A percentile compares a stretch with the other conserved stretches of the same genome.
These are phyloP conservation scores for Phialocephala sp. DNA, from an alignment of 2,329 filamentous ascomycete genomes.

Conservation along the genomic window DNA sequence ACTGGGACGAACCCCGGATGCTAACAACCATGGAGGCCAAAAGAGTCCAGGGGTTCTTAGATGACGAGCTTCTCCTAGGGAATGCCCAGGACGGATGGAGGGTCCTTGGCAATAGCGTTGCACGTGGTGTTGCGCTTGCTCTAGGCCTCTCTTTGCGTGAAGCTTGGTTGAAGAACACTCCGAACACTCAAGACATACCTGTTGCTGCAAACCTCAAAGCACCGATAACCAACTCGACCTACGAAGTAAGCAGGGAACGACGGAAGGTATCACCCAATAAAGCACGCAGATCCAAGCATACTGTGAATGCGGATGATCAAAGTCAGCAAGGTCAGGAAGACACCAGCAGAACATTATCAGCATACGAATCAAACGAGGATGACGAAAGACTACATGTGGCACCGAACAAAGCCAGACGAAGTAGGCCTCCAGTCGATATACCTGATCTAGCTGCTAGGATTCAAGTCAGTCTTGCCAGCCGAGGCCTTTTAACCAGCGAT, in stretches of 20 bases:
- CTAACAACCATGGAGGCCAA: conserved; percentile 70
- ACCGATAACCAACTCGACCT: background rate
- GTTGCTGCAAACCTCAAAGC: background rate
- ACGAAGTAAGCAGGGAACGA: background rate
- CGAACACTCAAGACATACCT: background rate
- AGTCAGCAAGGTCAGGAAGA: background rate
- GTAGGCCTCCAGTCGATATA: background rate
- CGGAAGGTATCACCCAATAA: background rate
- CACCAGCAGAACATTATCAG: background rate
- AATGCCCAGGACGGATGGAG: conserved; percentile 59
- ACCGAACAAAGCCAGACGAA: conserved; percentile 5
- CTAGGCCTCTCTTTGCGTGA: conserved; percentile 68
- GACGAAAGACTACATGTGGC: background rate
- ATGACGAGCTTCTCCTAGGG: conserved; percentile 74
- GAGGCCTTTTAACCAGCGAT: background rate
- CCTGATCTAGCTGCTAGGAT: background rate
- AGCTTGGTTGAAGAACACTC: conserved; percentile 51
- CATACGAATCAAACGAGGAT: background rate
- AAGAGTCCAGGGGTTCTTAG: conserved; percentile 72
- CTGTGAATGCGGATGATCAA: background rate
- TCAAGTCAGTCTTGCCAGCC: background rate
- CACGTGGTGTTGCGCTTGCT: conserved; percentile 69
- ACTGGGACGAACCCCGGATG: conserved; percentile 69
- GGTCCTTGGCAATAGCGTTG: conserved; percentile 79
- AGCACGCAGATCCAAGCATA: background rate